These are phyloP conservation scores for Jatropha curcas DNA, from an alignment of 345 rosid genomes.

Conservation along the genomic window DNA sequence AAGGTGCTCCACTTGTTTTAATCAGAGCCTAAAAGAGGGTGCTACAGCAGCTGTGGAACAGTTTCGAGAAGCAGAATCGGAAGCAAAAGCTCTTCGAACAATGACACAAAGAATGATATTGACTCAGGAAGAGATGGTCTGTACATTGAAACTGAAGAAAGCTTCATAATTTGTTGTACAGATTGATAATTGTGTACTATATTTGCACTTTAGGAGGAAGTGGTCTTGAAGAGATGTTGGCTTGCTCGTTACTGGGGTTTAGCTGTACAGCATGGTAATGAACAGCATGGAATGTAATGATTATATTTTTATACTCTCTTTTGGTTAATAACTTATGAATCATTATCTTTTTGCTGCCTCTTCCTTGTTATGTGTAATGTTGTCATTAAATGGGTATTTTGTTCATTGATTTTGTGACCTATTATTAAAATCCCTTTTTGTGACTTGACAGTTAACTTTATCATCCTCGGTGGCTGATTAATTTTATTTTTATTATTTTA, in stretches of 20 bases:
- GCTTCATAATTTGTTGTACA: slow-evolving; percentile 13
- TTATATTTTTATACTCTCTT: neutral
- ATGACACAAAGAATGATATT: slow-evolving; percentile 96
- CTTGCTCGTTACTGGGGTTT: slow-evolving; percentile 98
- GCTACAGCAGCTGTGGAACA: slow-evolving; percentile 60
- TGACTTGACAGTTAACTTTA: neutral
- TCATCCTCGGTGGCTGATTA: neutral
- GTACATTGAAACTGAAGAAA: slow-evolving; percentile 24
- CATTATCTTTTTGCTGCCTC: neutral
- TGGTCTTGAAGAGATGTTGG: slow-evolving; percentile 99
- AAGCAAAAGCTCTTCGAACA: slow-evolving; percentile 72
- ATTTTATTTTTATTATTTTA: neutral
- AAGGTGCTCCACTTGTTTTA: slow-evolving; percentile 19
- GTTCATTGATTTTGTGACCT: neutral
- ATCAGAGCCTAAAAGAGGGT: slow-evolving; percentile 75
- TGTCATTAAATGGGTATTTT: neutral
- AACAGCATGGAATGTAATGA: neutral
- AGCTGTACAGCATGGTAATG: slow-evolving; percentile 80
- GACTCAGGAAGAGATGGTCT: slow-evolving; percentile 92
- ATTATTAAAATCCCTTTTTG: neutral
- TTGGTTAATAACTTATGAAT: neutral
- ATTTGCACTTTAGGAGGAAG: slow-evolving; percentile 71
- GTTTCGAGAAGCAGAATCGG: slow-evolving; percentile 84
- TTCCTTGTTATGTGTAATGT: neutral
- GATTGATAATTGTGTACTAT: neutral